phyloP scores from a whole-genome alignment of 1,284 basidiomycete genomes.

The Phylloboletellus chloephorus region DNA sequence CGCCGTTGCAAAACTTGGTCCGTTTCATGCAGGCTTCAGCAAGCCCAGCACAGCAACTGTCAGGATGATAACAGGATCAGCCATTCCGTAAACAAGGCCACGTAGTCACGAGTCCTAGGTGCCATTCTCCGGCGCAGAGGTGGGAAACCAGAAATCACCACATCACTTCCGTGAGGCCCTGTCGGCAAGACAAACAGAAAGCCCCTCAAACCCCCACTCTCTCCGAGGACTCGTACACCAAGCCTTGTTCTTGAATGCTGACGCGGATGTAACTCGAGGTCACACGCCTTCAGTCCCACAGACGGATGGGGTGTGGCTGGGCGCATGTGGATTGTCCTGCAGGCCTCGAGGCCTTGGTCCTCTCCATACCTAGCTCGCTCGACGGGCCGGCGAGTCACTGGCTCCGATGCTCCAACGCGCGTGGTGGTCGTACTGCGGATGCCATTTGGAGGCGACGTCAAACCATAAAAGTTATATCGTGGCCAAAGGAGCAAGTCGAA shows the following conservation, averaged over 20 bases:
- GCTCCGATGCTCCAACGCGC: too few relatives aligned
- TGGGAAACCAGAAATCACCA: conserved; percentile 13
- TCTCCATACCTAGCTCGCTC: neutral
- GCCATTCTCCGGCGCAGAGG: conserved; percentile 12
- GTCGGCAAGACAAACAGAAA: neutral
- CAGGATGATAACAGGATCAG: conserved; percentile 16
- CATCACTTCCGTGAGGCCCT: conserved; percentile 16
- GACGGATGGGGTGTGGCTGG: neutral
- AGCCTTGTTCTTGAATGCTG: too few relatives aligned
- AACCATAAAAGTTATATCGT: conserved; percentile 21
- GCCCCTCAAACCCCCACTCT: neutral
- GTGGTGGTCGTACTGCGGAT: conserved; percentile 1
- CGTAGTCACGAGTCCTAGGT: conserved; percentile 12
- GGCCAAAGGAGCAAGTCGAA: conserved; percentile 2
- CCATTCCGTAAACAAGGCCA: conserved; percentile 14
- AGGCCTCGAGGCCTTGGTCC: conserved; percentile 13
- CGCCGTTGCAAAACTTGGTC: neutral
- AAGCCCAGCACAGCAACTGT: conserved; percentile 18
- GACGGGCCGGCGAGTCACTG: too few relatives aligned
- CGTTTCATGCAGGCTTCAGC: conserved; percentile 3
- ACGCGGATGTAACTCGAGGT: too few relatives aligned
- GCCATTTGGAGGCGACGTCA: neutral
- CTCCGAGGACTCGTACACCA: conserved; percentile 28
- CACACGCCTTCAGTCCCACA: neutral
- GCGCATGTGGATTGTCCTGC: conserved; percentile 14